Conservation (phyloP, 345 rosid species). For the Populus davidiana region DNA sequence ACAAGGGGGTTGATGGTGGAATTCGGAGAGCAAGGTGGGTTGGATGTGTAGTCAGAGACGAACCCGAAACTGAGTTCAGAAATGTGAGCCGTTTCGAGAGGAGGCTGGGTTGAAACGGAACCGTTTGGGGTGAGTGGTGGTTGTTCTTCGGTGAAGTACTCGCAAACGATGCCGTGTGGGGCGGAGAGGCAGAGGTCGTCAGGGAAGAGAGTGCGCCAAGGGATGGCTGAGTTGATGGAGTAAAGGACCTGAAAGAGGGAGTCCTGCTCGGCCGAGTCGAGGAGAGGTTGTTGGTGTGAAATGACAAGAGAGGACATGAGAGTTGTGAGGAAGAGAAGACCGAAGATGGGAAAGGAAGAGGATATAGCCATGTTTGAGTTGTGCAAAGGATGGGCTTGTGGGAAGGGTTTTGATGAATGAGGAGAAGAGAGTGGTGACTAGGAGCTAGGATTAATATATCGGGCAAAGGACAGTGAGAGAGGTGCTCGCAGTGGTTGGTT, state of each 20-base stretch:
- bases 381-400: not conserved
- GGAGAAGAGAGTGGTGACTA: not conserved
- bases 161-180: slow-evolving; percentile 68
- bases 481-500: not conserved
- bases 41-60: slow-evolving; percentile 56
- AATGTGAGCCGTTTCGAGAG: slow-evolving; percentile 36
- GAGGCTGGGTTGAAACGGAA: not conserved
- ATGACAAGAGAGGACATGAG: slow-evolving; percentile 13
- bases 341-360: slow-evolving; percentile 2
- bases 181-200: slow-evolving; percentile 63
- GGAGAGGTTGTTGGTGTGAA: slow-evolving; percentile 33
- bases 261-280: slow-evolving; percentile 54
- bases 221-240: slow-evolving; percentile 48
- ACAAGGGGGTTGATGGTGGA: slow-evolving; percentile 52
- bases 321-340: slow-evolving; percentile 23
- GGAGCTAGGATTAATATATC: not conserved
- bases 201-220: slow-evolving; percentile 56
- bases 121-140: slow-evolving; percentile 12
- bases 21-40: slow-evolving; percentile 56
- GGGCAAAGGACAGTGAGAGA: not conserved
- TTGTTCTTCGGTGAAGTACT: slow-evolving; percentile 26
- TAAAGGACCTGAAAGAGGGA: slow-evolving; percentile 46
- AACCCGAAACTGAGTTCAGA: slow-evolving; percentile 58
- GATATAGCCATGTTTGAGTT: slow-evolving; percentile 12
- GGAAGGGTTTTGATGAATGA: not conserved